These are phyloP conservation scores for Quercus agrifolia DNA, from an alignment of 306 rosid genomes.

Conservation along the genomic window DNA sequence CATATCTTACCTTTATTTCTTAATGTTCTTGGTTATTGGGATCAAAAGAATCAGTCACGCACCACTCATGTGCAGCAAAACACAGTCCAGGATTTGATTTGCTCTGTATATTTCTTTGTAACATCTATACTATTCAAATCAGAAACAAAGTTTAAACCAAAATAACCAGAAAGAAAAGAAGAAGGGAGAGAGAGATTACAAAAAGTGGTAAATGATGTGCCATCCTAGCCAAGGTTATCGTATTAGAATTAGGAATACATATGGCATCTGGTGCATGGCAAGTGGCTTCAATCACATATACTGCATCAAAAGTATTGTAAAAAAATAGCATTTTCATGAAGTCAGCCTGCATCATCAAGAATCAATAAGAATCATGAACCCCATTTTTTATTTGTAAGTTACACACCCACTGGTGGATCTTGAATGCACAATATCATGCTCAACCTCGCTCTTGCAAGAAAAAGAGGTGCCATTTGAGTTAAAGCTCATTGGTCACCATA, in stretches of 20 bases:
- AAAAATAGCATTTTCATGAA: constrained; percentile 89
- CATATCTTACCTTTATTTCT: constrained; percentile 65
- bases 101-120: constrained; percentile 89
- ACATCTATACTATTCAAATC: constrained; percentile 63
- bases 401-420: background rate
- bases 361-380: background rate
- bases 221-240: background rate
- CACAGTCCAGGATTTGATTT: constrained; percentile 73
- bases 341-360: constrained; percentile 71
- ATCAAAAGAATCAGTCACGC: constrained; percentile 87
- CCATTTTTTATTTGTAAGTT: background rate
- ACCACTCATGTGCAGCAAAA: constrained; percentile 97
- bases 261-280: constrained; percentile 99
- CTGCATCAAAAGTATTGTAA: constrained; percentile 80
- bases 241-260: background rate
- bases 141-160: constrained; percentile 16
- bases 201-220: background rate
- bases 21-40: constrained; percentile 66
- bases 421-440: too few species aligned
- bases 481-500: background rate
- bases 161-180: background rate
- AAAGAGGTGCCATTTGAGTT: too few species aligned
- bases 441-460: too few species aligned
- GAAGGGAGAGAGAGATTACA: background rate
- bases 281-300: constrained; percentile 97